These are phyloP conservation scores for Colletotrichum euphorbiae DNA, from an alignment of 2,329 filamentous ascomycete species.

Conservation along the genomic window DNA sequence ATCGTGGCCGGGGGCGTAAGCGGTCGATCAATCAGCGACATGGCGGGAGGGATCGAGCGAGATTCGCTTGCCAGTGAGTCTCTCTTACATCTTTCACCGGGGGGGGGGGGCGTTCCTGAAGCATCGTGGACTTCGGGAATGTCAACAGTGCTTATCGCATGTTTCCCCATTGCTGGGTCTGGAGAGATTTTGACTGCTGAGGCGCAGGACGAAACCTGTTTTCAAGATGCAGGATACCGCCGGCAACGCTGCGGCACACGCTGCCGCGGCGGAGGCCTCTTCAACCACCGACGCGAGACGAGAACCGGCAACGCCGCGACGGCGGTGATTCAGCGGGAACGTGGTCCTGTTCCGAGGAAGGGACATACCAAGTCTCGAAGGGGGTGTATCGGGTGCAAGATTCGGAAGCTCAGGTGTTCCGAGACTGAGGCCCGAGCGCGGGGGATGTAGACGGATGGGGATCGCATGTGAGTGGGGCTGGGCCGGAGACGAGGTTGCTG, in stretches of 20 bases:
- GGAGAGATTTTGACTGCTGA: too few species aligned
- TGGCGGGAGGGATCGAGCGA: neutral
- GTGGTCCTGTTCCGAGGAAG: conserved; percentile 46
- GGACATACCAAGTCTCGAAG: conserved; percentile 51
- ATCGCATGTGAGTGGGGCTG: conserved; percentile 52
- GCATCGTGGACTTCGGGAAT: too few species aligned
- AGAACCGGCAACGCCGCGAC: neutral
- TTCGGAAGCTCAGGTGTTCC: conserved; percentile 59
- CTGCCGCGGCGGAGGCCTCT: too few species aligned
- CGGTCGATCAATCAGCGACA: neutral
- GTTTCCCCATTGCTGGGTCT: too few species aligned
- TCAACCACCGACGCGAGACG: neutral
- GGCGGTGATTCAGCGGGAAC: neutral
- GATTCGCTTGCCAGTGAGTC: neutral
- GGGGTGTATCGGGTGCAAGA: conserved; percentile 50
- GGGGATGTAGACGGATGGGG: conserved; percentile 50
- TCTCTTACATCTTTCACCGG: too few species aligned
- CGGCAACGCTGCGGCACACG: too few species aligned
- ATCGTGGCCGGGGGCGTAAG: neutral
- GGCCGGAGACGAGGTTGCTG: conserved; percentile 40
- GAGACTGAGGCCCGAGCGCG: conserved; percentile 51
- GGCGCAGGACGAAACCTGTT: too few species aligned
- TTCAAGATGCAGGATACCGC: too few species aligned
- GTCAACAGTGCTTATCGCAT: too few species aligned
- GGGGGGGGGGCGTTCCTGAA: too few species aligned